Evolutionary conservation across 768 basidiomycete species (phyloP).

Genomic region (Lyophyllum atratum): DNA sequence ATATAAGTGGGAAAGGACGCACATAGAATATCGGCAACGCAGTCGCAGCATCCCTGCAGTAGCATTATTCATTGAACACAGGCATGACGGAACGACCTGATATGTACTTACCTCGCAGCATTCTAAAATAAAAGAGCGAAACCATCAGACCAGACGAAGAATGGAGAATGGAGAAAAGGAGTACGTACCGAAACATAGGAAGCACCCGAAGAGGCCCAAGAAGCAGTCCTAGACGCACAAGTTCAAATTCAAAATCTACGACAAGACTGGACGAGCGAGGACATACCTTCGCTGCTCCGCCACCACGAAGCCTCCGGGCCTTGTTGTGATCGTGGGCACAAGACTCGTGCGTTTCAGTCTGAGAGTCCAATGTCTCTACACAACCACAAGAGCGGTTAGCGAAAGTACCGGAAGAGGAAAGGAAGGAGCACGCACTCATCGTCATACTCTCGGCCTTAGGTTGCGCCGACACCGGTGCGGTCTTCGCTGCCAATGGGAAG

Average conservation of each 20-base stretch:
- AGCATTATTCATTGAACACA: constrained; percentile 2
- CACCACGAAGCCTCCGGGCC: constrained; percentile 67
- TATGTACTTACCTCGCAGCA: constrained; percentile 64
- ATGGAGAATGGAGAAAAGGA: not conserved
- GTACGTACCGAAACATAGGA: constrained; percentile 70
- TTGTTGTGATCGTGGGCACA: constrained; percentile 35
- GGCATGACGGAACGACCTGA: not conserved
- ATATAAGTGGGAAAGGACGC: constrained; percentile 25
- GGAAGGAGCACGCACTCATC: constrained; percentile 54
- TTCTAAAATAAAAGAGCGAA: constrained; percentile 35
- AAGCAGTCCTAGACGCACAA: constrained; percentile 58
- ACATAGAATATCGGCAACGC: constrained; percentile 72
- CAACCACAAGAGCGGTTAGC: not conserved
- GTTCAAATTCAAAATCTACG: not conserved
- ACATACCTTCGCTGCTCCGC: constrained; percentile 65
- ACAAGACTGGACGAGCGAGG: not conserved
- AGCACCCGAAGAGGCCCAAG: constrained; percentile 60
- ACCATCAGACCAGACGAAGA: not conserved
- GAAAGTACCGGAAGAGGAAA: not conserved
- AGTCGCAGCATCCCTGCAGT: constrained; percentile 68
- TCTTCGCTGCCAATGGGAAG: constrained; percentile 15
- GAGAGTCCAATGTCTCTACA: not conserved
- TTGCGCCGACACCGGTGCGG: constrained; percentile 43
- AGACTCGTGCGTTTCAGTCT: constrained; percentile 2
- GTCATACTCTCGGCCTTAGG: constrained; percentile 54